Evolutionary conservation across 148 eudicot species (phyloP).

Genomic region (Rhododendron kiyosumense): DNA sequence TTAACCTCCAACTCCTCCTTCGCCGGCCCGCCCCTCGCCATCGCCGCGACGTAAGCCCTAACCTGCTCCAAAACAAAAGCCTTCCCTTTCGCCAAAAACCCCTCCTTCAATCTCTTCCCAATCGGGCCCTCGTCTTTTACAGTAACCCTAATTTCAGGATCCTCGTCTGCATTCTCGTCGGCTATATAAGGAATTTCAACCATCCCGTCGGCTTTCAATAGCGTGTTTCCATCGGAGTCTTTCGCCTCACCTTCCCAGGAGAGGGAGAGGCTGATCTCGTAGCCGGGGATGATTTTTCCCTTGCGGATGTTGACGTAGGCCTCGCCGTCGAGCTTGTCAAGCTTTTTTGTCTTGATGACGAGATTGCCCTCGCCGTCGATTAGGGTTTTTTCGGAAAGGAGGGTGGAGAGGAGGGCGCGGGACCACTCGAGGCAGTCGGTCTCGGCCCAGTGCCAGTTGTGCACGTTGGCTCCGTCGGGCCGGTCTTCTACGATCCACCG

Average conservation of each 20-base stretch:
- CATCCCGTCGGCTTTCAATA: constrained; percentile 35
- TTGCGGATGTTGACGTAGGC: constrained; percentile 88
- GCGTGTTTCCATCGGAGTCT: constrained; percentile 31
- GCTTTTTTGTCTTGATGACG: constrained; percentile 27
- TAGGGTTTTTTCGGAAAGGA: constrained; percentile 42
- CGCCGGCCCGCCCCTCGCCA: constrained; percentile 89
- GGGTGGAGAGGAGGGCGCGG: constrained; percentile 31
- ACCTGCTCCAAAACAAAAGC: constrained; percentile 50
- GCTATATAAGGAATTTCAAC: constrained; percentile 75
- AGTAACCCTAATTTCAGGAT: constrained; percentile 54
- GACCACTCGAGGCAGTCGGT: constrained; percentile 91
- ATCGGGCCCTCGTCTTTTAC: constrained; percentile 55
- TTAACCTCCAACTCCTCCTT: constrained; percentile 72
- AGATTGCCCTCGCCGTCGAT: constrained; percentile 57
- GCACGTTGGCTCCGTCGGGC: constrained; percentile 89
- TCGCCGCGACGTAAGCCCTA: constrained; percentile 64
- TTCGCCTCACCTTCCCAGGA: constrained; percentile 65
- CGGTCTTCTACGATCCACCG: constrained; percentile 89
- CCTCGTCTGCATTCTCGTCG: constrained; percentile 83
- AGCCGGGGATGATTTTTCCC: constrained; percentile 92
- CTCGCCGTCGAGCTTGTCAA: constrained; percentile 66
- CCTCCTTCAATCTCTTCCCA: constrained; percentile 59
- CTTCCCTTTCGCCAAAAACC: constrained; percentile 56
- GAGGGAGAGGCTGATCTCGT: constrained; percentile 52
- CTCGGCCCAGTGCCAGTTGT: constrained; percentile 99